A percentile compares a stretch with the other conserved stretches of the same genome.
Evolutionary conservation across 176 grass and related monocot species (phyloP).

Genomic region (Juncus inflexus): DNA sequence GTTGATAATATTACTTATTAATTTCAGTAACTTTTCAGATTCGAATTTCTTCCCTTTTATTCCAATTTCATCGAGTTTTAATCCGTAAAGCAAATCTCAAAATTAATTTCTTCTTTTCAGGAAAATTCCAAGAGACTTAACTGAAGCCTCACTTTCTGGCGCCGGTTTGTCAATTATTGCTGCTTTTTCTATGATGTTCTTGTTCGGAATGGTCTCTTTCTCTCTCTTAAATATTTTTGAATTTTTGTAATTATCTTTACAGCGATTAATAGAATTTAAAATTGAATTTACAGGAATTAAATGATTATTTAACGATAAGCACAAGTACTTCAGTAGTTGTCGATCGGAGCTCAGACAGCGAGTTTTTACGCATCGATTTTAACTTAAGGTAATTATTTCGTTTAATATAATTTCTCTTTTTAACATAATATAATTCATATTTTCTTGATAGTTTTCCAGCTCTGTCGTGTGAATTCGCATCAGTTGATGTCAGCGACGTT

Average conservation of each 20-base stretch:
- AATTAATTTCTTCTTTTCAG: constrained; percentile 40
- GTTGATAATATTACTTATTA: too few species aligned
- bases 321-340: constrained; percentile 85
- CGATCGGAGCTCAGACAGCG: constrained; percentile 88
- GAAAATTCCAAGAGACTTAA: constrained; percentile 99
- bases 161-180: constrained; percentile 85
- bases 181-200: constrained; percentile 74
- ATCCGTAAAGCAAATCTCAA: background rate
- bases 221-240: constrained; percentile 2
- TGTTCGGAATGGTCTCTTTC: constrained; percentile 86
- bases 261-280: constrained; percentile 19
- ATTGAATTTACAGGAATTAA: constrained; percentile 77
- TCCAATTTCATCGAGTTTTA: too few species aligned
- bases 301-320: constrained; percentile 74
- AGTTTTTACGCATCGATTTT: constrained; percentile 96
- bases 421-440: background rate
- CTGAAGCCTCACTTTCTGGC: constrained; percentile 84
- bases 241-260: background rate
- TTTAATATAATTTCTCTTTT: background rate
- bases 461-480: constrained; percentile 97
- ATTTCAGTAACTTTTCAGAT: background rate
- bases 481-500: constrained; percentile 90
- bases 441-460: constrained; percentile 76
- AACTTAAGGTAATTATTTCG: constrained; percentile 62
- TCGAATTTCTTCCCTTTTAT: background rate